Percentiles rank a stretch among this genome's conserved stretches.
These are phyloP conservation scores for Tricharina praecox DNA, from an alignment of 495 filamentous ascomycete species.

Conservation along the genomic window DNA sequence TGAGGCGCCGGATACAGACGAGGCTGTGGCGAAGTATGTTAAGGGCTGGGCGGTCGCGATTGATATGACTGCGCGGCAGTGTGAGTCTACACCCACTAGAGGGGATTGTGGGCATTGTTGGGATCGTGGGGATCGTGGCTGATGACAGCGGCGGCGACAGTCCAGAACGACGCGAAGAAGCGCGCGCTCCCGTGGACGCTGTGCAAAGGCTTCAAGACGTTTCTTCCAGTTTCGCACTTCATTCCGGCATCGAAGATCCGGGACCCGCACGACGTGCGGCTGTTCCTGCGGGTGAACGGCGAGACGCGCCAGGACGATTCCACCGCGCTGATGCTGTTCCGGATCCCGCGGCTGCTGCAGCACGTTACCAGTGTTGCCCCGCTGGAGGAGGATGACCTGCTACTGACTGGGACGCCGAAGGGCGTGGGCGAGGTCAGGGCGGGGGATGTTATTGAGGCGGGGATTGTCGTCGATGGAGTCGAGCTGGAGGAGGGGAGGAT, in stretches of 20 bases:
- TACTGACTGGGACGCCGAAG: constrained; percentile 92
- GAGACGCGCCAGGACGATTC: constrained; percentile 62
- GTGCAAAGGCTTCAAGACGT: constrained; percentile 93
- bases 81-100: background rate
- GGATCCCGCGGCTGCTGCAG: constrained; percentile 66
- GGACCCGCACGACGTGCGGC: constrained; percentile 72
- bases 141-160: constrained; percentile 5
- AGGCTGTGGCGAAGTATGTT: constrained; percentile 42
- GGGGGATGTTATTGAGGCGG: constrained; percentile 78
- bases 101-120: too few relatives aligned
- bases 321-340: constrained; percentile 81
- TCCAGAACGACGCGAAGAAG: constrained; percentile 84
- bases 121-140: too few relatives aligned
- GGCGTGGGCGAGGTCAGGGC: constrained; percentile 73
- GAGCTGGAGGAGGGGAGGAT: constrained; percentile 76
- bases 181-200: constrained; percentile 95
- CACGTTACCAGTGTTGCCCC: constrained; percentile 93
- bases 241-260: constrained; percentile 64
- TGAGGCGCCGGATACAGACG: constrained; percentile 48
- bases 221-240: constrained; percentile 63
- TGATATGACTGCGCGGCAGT: constrained; percentile 33
- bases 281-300: constrained; percentile 66
- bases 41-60: constrained; percentile 35
- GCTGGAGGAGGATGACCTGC: constrained; percentile 75
- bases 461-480: constrained; percentile 63